Percentiles rank a stretch among this genome's conserved stretches.
phyloP scores from a whole-genome alignment of 225 moss, liverwort and hornwort genomes.

The Antitrichia curtipendula region DNA sequence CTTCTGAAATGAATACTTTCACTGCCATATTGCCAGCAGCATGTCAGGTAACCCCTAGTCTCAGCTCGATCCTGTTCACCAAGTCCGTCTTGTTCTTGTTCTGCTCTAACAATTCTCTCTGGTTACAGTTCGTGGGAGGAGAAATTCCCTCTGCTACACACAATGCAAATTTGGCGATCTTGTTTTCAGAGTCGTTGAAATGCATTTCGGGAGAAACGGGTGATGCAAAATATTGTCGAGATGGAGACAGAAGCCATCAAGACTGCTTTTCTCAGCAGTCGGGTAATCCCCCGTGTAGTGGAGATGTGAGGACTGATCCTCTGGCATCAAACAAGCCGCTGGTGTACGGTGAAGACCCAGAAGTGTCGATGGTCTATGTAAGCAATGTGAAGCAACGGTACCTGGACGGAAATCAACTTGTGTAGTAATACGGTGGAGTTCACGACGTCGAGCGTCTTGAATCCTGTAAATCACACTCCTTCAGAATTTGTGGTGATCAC shows the following conservation, averaged over 20 bases:
- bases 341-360: neutral
- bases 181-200: neutral
- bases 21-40: neutral
- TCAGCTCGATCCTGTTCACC: neutral
- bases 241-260: neutral
- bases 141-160: neutral
- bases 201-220: neutral
- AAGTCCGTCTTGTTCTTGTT: neutral
- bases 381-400: neutral
- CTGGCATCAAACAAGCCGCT: neutral
- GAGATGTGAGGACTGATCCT: neutral
- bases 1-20: neutral
- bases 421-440: neutral
- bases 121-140: neutral
- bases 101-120: no score
- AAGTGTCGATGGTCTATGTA: neutral
- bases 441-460: neutral
- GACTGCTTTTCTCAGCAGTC: neutral
- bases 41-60: neutral
- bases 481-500: neutral
- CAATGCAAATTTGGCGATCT: neutral
- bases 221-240: neutral
- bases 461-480: neutral
- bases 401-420: neutral
- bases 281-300: neutral